A percentile compares a stretch with the other conserved stretches of the same genome.
phyloP scores from a whole-genome alignment of 148 eudicot species.

The Linanthus parryae region DNA sequence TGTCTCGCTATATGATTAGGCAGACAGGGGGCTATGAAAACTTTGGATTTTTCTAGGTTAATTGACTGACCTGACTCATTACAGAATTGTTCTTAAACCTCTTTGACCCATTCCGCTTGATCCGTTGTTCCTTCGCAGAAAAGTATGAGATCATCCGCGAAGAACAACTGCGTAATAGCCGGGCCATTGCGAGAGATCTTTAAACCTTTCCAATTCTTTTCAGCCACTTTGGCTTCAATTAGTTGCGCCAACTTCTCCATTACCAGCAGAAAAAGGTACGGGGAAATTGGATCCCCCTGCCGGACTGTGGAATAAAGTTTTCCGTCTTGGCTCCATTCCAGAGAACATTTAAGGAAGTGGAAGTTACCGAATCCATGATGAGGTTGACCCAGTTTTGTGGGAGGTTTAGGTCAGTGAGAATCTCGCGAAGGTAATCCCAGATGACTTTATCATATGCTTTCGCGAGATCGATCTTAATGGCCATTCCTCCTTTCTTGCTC shows the following conservation, averaged over 20 bases:
- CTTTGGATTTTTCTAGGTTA: background rate
- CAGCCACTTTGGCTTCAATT: background rate
- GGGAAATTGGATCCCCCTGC: conserved; percentile 2
- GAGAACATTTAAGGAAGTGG: background rate
- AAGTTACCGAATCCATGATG: background rate
- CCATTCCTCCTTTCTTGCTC: background rate
- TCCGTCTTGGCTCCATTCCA: conserved; percentile 4
- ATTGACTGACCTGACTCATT: background rate
- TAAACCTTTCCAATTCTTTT: background rate
- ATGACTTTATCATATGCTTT: background rate
- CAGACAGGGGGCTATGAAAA: background rate
- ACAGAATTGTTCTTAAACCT: background rate
- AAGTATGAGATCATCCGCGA: background rate
- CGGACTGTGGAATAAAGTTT: background rate
- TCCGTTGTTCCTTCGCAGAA: background rate
- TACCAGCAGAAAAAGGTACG: background rate
- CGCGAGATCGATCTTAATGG: background rate
- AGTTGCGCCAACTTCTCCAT: background rate
- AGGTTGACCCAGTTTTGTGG: background rate
- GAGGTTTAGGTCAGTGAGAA: background rate
- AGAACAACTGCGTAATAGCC: background rate
- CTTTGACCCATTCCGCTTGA: background rate
- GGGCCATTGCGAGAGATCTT: background rate
- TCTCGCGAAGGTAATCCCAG: background rate
- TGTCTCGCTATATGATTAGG: background rate